Conservation (phyloP, 2,329 filamentous ascomycete species). For the Oidium heveae region DNA sequence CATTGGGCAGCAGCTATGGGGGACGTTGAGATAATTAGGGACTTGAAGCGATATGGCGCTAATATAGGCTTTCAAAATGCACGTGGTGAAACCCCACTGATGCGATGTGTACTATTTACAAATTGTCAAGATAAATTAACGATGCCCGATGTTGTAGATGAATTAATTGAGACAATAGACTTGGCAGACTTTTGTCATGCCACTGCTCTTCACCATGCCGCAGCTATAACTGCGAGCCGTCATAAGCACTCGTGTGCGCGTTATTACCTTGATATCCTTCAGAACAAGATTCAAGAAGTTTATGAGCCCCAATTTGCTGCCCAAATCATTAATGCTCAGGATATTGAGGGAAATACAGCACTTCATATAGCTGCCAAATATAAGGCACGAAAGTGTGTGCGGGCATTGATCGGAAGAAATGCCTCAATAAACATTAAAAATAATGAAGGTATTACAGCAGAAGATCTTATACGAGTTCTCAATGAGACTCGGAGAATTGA, state of each 20-base stretch:
- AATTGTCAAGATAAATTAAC: slow-evolving; percentile 90
- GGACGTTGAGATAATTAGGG: slow-evolving; percentile 71
- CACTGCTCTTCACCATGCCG: slow-evolving; percentile 2
- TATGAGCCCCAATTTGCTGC: slow-evolving; percentile 55
- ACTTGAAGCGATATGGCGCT: slow-evolving; percentile 61
- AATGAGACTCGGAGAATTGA: slow-evolving; percentile 31
- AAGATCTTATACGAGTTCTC: slow-evolving; percentile 54
- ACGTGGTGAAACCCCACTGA: slow-evolving; percentile 69
- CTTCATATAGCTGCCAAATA: slow-evolving; percentile 50
- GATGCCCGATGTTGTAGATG: slow-evolving; percentile 61
- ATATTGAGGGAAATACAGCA: slow-evolving; percentile 74
- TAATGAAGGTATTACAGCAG: slow-evolving; percentile 54
- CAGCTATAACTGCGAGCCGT: slow-evolving; percentile 58
- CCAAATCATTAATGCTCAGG: slow-evolving; percentile 54
- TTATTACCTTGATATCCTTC: slow-evolving; percentile 79
- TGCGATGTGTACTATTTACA: slow-evolving; percentile 85
- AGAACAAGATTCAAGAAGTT: slow-evolving; percentile 64
- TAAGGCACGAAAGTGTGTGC: slow-evolving; percentile 72
- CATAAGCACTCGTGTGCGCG: slow-evolving; percentile 72
- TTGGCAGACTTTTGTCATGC: slow-evolving; percentile 38
- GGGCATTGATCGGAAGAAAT: slow-evolving; percentile 52
- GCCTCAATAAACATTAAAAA: slow-evolving; percentile 68
- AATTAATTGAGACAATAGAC: slow-evolving; percentile 61
- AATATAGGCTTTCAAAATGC: slow-evolving; percentile 44
- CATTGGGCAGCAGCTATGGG: slow-evolving; percentile 98